Conservation (phyloP, 2,329 filamentous ascomycete genomes). For the Ceratocystis harringtonii region DNA sequence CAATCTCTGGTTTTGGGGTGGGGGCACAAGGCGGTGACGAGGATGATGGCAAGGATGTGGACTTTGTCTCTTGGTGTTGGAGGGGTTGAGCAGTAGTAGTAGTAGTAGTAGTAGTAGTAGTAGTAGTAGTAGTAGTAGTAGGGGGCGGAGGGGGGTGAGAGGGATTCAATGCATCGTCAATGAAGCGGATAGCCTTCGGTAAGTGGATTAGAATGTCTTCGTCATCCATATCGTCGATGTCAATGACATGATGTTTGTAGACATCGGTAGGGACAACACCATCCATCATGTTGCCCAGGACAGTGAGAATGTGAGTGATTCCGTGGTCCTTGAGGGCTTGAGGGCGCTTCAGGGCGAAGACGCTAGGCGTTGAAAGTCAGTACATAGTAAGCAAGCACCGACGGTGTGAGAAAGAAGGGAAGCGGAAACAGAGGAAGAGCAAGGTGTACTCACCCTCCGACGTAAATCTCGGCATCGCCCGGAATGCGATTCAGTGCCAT, state of each 20-base stretch:
- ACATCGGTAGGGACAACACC: constrained; percentile 23
- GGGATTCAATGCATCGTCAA: constrained; percentile 51
- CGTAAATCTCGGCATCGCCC: constrained; percentile 29
- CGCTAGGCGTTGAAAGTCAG: constrained; percentile 33
- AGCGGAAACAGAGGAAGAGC: neutral
- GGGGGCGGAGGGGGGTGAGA: neutral
- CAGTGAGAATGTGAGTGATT: constrained; percentile 85
- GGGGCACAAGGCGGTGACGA: neutral
- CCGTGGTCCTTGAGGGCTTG: constrained; percentile 53
- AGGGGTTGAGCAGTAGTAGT: neutral
- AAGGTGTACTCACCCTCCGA: constrained; percentile 26
- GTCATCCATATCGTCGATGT: constrained; percentile 82
- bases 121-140: neutral
- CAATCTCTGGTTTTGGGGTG: neutral
- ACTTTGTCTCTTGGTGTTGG: neutral
- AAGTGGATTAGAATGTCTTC: constrained; percentile 75
- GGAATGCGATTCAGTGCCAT: constrained; percentile 32
- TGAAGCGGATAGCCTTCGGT: constrained; percentile 64
- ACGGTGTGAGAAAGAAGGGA: constrained; percentile 17
- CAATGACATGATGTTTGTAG: constrained; percentile 61
- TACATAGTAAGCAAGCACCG: neutral
- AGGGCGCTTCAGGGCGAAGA: constrained; percentile 63
- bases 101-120: neutral
- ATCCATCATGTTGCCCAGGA: constrained; percentile 36
- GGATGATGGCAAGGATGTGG: neutral